phyloP scores from a whole-genome alignment of 2,329 filamentous ascomycete genomes.

The Trichoderma arundinaceum region DNA sequence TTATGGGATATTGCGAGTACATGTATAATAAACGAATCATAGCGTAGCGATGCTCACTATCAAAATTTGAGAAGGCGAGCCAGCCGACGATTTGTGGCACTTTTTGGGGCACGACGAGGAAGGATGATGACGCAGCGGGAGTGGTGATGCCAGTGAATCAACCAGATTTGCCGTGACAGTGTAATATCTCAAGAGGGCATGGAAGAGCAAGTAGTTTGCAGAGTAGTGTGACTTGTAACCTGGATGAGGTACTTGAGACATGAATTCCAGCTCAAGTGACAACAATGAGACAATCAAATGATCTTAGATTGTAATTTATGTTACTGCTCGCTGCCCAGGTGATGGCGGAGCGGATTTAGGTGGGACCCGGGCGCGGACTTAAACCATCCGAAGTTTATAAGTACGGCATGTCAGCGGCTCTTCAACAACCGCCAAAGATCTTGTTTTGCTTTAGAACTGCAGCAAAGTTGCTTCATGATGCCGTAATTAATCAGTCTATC shows the following conservation, averaged over 20 bases:
- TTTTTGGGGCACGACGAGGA: too few species aligned
- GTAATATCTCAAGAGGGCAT: too few species aligned
- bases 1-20: constrained; percentile 17
- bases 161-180: too few species aligned
- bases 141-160: too few species aligned
- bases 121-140: too few species aligned
- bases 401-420: neutral
- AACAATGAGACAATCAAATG: too few species aligned
- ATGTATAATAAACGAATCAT: constrained; percentile 27
- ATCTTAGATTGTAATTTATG: too few species aligned
- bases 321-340: too few species aligned
- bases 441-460: too few species aligned
- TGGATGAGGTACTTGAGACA: neutral
- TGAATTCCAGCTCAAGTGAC: neutral
- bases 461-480: neutral
- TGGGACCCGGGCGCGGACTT: constrained; percentile 15
- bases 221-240: neutral
- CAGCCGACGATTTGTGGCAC: neutral
- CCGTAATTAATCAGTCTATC: neutral
- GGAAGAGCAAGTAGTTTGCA: neutral
- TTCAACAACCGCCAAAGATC: too few species aligned
- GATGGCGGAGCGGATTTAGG: too few species aligned
- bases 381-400: neutral
- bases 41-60: constrained; percentile 28
- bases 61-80: neutral